These are phyloP conservation scores for Arbutus unedo DNA, from an alignment of 148 eudicot species.

Conservation along the genomic window DNA sequence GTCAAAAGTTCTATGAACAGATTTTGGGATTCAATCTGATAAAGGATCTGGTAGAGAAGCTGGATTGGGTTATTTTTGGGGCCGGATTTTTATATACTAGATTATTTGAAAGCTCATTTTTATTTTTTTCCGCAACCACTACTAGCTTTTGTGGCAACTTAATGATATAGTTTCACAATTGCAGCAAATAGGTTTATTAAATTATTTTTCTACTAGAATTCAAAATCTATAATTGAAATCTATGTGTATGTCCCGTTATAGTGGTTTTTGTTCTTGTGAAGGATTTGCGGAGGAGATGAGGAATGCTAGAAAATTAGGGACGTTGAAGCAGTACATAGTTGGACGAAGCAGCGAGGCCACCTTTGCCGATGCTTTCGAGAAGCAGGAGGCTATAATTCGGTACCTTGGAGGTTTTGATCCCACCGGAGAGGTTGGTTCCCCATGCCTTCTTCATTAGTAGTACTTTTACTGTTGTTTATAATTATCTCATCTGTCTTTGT, in stretches of 20 bases:
- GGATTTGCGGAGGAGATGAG: slow-evolving; percentile 77
- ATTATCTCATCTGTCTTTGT: not conserved
- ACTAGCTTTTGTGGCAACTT: no score
- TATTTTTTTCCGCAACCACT: no score
- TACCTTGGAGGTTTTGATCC: slow-evolving; percentile 62
- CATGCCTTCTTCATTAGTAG: not conserved
- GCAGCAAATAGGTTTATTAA: no score
- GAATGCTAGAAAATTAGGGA: slow-evolving; percentile 60
- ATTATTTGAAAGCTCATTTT: no score
- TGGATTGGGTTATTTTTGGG: no score
- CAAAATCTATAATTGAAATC: no score
- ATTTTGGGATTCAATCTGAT: no score
- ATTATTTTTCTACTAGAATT: no score
- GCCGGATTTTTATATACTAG: no score
- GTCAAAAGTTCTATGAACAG: no score
- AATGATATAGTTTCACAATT: no score
- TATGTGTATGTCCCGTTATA: not conserved
- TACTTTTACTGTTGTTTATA: not conserved
- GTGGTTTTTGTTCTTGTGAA: slow-evolving; percentile 7
- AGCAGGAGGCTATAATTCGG: slow-evolving; percentile 73
- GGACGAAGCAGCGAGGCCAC: slow-evolving; percentile 86
- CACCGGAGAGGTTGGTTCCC: slow-evolving; percentile 63
- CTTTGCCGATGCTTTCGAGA: slow-evolving; percentile 67
- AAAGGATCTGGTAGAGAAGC: no score
- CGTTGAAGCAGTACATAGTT: slow-evolving; percentile 65